Evolutionary conservation across 441 rosid genomes (phyloP).

Genomic region (California macrophylla): DNA sequence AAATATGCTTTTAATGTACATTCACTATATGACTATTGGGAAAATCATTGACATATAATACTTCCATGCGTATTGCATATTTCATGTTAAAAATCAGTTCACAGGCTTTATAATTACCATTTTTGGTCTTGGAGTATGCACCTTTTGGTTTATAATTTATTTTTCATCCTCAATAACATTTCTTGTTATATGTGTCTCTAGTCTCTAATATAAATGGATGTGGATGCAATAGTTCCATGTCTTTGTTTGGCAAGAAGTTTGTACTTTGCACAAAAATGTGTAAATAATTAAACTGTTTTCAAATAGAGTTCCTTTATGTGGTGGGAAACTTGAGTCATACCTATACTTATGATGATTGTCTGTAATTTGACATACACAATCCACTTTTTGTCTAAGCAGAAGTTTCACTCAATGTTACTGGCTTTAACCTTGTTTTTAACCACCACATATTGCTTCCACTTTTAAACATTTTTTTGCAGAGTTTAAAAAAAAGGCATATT

Average conservation of each 20-base stretch:
- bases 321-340: neutral
- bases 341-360: neutral
- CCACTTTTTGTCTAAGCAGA: neutral
- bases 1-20: neutral
- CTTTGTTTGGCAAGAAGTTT: neutral
- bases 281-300: neutral
- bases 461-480: neutral
- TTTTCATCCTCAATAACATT: neutral
- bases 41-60: neutral
- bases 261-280: neutral
- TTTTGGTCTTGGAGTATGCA: neutral
- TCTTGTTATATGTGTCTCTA: neutral
- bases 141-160: neutral
- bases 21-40: neutral
- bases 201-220: neutral
- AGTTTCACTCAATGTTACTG: neutral
- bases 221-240: neutral
- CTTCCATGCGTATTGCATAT: neutral
- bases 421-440: slow-evolving; percentile 1
- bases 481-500: neutral
- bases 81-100: neutral
- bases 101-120: neutral
- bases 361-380: neutral
- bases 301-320: neutral
- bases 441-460: neutral